phyloP scores from a whole-genome alignment of 352 stramenopile genomes.

The Pythium insidiosum region DNA sequence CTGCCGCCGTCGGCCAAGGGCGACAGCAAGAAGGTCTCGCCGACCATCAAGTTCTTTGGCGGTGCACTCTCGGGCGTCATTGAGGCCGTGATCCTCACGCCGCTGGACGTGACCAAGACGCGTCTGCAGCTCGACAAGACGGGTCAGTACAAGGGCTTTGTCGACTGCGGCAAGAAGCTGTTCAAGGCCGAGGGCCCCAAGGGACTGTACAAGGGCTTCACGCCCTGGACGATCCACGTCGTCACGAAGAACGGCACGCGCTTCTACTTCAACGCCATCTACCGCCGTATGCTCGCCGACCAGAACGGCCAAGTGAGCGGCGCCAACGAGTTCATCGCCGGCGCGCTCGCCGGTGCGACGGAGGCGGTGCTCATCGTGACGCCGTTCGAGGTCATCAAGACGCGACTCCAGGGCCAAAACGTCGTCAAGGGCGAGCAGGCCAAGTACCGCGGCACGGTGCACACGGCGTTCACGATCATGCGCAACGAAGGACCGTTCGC shows the following conservation, averaged over 20 bases:
- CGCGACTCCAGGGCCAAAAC: conserved; percentile 93
- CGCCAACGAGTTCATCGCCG: conserved; percentile 81
- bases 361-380: conserved; percentile 97
- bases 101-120: conserved; percentile 86
- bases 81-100: conserved; percentile 79
- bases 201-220: conserved; percentile 85
- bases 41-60: conserved; percentile 69
- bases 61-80: conserved; percentile 81
- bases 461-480: conserved; percentile 90
- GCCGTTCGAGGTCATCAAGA: conserved; percentile 98
- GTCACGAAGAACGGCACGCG: conserved; percentile 88
- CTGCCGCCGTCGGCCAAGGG: conserved; percentile 36
- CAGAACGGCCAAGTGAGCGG: conserved; percentile 77
- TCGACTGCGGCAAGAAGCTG: conserved; percentile 81
- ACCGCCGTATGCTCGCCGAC: conserved; percentile 65
- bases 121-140: conserved; percentile 84
- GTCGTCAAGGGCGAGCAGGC: conserved; percentile 65
- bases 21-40: conserved; percentile 54
- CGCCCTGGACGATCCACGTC: conserved; percentile 84
- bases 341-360: conserved; percentile 90
- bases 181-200: conserved; percentile 63
- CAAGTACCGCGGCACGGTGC: conserved; percentile 86
- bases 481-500: conserved; percentile 91
- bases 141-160: conserved; percentile 80
- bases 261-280: conserved; percentile 87